Evolutionary conservation across 257 asterid species (phyloP).

Genomic region (Marsdenia floribunda): DNA sequence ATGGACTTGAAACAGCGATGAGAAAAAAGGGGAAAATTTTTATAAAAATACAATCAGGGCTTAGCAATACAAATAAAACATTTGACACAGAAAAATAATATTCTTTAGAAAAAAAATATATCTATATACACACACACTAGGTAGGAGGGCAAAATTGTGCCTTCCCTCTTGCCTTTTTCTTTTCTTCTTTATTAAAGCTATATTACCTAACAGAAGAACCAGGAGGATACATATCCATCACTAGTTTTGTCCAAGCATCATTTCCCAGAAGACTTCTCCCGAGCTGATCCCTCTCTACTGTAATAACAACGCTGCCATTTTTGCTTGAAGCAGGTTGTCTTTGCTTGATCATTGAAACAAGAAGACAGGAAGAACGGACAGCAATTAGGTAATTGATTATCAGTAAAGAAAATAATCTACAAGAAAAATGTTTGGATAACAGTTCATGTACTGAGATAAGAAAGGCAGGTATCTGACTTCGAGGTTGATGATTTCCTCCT

Average conservation of each 20-base stretch:
- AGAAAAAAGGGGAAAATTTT: not conserved
- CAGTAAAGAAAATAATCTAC: not conserved
- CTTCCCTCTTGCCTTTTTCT: not conserved
- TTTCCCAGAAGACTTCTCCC: constrained; percentile 48
- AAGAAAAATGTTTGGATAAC: not conserved
- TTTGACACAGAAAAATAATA: not conserved
- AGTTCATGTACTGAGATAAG: constrained; percentile 15
- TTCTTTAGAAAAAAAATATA: not conserved
- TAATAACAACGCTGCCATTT: constrained; percentile 61
- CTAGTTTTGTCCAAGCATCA: constrained; percentile 85
- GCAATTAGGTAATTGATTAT: constrained; percentile 35
- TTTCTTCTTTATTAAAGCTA: constrained; percentile 2
- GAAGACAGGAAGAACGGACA: constrained; percentile 25
- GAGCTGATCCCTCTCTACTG: constrained; percentile 40
- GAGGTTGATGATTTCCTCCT: constrained; percentile 50
- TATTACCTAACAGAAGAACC: constrained; percentile 59
- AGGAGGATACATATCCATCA: constrained; percentile 80
- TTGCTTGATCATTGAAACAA: constrained; percentile 79
- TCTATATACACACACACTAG: not conserved
- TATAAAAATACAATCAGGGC: not conserved
- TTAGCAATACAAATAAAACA: constrained; percentile 2
- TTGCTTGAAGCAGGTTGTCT: constrained; percentile 98
- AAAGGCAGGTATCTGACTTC: constrained; percentile 56
- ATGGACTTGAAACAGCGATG: not conserved
- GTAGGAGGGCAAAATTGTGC: not conserved